Evolutionary conservation across 148 eudicot species (phyloP).

Genomic region (Camellia lanceoleosa): DNA sequence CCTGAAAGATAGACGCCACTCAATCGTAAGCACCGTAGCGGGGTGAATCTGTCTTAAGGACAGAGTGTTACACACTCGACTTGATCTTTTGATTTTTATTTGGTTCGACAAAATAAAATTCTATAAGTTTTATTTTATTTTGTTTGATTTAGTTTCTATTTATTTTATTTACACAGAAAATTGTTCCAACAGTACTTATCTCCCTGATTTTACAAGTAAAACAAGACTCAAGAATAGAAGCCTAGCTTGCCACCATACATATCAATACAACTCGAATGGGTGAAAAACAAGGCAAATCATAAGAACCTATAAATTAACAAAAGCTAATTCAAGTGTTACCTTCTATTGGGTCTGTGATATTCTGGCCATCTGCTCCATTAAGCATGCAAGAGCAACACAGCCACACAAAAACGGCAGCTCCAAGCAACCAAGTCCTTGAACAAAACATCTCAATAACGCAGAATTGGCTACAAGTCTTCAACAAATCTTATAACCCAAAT

Average conservation of each 20-base stretch:
- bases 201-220: not conserved
- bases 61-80: too few species aligned
- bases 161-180: too few species aligned
- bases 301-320: not conserved
- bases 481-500: not conserved
- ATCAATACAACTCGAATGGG: not conserved
- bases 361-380: constrained; percentile 18
- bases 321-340: constrained; percentile 15
- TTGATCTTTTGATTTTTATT: too few species aligned
- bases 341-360: constrained; percentile 18
- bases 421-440: constrained; percentile 11
- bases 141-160: too few species aligned
- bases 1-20: too few species aligned
- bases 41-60: too few species aligned
- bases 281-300: not conserved
- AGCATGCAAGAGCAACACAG: constrained; percentile 13
- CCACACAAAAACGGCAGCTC: constrained; percentile 8
- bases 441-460: constrained; percentile 11
- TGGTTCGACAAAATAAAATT: too few species aligned
- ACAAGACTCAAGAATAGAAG: not conserved
- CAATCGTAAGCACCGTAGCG: too few species aligned
- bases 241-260: not conserved
- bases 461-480: not conserved
- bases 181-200: not conserved
- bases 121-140: too few species aligned